A percentile compares a stretch with the other conserved stretches of the same genome.
phyloP scores from a whole-genome alignment of 192 early-diverging fungal species.

The Podila clonocystis region DNA sequence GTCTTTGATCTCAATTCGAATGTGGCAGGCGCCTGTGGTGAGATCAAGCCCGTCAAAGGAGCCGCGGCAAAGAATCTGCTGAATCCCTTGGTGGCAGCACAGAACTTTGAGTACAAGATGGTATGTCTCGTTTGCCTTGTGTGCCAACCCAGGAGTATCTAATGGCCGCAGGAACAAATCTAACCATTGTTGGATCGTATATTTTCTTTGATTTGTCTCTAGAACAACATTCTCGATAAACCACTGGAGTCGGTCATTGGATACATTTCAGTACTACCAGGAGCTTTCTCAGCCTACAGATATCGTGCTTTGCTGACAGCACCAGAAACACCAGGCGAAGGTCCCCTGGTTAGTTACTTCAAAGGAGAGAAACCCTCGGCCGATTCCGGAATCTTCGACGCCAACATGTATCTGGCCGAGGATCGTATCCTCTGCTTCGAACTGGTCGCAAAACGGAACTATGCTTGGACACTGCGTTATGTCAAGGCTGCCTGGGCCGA shows the following conservation, averaged over 20 bases:
- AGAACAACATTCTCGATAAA: conserved; percentile 80
- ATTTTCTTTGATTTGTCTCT: neutral
- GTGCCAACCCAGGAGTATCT: neutral
- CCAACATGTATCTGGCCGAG: conserved; percentile 75
- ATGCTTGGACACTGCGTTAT: conserved; percentile 74
- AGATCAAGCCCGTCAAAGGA: conserved; percentile 70
- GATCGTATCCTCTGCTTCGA: conserved; percentile 90
- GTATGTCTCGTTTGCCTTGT: conserved; percentile 6
- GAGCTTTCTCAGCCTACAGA: conserved; percentile 83
- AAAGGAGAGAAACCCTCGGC: conserved; percentile 67
- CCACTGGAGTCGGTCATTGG: conserved; percentile 79
- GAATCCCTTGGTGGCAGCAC: conserved; percentile 79
- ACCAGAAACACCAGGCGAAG: conserved; percentile 56
- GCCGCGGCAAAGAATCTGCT: conserved; percentile 64
- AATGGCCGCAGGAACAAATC: neutral
- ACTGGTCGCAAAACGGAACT: conserved; percentile 72
- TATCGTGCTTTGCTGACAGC: conserved; percentile 72
- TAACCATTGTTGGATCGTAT: neutral
- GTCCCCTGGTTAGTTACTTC: conserved; percentile 76
- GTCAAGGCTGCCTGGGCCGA: conserved; percentile 70
- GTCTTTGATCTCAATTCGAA: conserved; percentile 73
- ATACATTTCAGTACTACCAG: conserved; percentile 84
- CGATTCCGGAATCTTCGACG: conserved; percentile 57
- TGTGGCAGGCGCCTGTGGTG: conserved; percentile 84
- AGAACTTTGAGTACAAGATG: conserved; percentile 87